Conservation (phyloP, 768 basidiomycete species). For the Crepidotus variabilis region DNA sequence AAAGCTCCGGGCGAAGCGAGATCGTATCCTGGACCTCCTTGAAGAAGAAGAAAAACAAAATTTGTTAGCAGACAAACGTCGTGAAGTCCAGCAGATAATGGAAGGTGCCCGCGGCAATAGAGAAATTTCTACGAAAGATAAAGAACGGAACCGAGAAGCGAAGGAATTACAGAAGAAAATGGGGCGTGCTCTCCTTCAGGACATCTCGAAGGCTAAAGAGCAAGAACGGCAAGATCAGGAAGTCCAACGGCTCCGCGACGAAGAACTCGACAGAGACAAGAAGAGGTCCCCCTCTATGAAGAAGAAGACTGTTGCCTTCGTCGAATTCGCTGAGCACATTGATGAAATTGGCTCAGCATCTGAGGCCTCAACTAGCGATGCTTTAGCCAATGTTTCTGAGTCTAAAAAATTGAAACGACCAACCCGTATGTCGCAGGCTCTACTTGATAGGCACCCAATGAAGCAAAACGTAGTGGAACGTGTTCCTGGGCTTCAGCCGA, state of each 20-base stretch:
- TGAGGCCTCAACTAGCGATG: conserved; percentile 18
- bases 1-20: conserved; percentile 52
- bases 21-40: conserved; percentile 61
- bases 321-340: conserved; percentile 29
- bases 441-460: conserved; percentile 48
- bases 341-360: conserved; percentile 15
- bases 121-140: conserved; percentile 39
- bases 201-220: conserved; percentile 37
- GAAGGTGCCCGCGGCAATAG: conserved; percentile 49
- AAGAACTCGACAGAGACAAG: conserved; percentile 19
- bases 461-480: conserved; percentile 71
- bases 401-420: conserved; percentile 36
- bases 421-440: conserved; percentile 31
- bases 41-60: conserved; percentile 66
- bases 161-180: conserved; percentile 72
- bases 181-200: conserved; percentile 62
- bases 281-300: conserved; percentile 26
- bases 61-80: conserved; percentile 34
- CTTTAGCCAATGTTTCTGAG: conserved; percentile 55
- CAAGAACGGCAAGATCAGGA: conserved; percentile 32
- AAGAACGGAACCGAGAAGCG: conserved; percentile 33
- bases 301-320: conserved; percentile 69
- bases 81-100: conserved; percentile 36
- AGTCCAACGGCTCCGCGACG: conserved; percentile 28
- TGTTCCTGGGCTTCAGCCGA: conserved; percentile 29